Percentiles rank a stretch among this genome's conserved stretches.
Evolutionary conservation across 768 basidiomycete genomes (phyloP).

Genomic region (Tulasnella sp.): DNA sequence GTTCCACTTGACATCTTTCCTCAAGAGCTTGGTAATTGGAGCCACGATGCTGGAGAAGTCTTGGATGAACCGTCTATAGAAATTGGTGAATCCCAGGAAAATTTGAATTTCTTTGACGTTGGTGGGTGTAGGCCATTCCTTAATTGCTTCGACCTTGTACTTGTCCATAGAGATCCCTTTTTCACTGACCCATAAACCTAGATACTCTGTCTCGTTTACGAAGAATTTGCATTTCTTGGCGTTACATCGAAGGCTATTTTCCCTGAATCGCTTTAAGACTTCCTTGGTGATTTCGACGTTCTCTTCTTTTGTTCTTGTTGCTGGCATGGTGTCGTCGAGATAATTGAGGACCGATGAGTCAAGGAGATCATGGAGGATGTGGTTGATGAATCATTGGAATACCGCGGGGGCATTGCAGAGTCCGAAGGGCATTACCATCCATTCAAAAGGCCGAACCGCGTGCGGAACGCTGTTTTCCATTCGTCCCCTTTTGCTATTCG

Average conservation of each 20-base stretch:
- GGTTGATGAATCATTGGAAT: conserved; percentile 26
- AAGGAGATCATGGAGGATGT: conserved; percentile 24
- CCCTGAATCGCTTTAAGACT: too few species aligned
- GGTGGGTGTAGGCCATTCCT: too few species aligned
- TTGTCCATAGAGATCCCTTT: too few species aligned
- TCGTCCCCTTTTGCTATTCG: conserved; percentile 26
- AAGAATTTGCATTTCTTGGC: too few species aligned
- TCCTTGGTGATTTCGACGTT: conserved; percentile 21
- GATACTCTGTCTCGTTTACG: too few species aligned
- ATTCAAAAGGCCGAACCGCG: conserved; percentile 25
- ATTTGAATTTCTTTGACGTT: too few species aligned
- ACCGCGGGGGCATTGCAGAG: conserved; percentile 26
- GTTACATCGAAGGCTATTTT: too few species aligned
- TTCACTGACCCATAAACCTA: too few species aligned
- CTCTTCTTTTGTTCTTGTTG: conserved; percentile 19
- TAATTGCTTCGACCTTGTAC: too few species aligned
- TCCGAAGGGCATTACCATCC: conserved; percentile 26
- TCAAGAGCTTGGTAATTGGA: conserved; percentile 17
- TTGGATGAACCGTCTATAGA: conserved; percentile 27
- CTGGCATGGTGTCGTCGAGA: conserved; percentile 27
- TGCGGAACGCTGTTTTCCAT: conserved; percentile 33
- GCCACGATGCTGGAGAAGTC: conserved; percentile 22
- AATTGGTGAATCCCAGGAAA: conserved; percentile 28
- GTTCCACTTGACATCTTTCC: not conserved
- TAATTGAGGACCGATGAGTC: conserved; percentile 23